Base-by-base conservation (phyloP, 768 basidiomycete species). In the Rhodotorula paludigena region DNA sequence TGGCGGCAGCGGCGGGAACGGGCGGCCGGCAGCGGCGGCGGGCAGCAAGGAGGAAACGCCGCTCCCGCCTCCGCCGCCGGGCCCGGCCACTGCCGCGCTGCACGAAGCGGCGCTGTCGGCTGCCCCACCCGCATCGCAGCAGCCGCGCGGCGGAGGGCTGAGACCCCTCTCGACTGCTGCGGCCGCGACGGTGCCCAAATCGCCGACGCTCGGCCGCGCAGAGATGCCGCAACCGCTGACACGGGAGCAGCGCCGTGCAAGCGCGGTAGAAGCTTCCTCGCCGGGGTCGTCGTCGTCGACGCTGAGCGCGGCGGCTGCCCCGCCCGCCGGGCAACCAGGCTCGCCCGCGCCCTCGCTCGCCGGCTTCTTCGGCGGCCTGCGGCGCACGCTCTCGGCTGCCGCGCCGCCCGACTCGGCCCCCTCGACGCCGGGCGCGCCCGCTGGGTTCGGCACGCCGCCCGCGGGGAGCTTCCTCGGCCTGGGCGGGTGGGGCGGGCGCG, bases 161-260 rank as follows among this genome's bases (percentile, higher is more conserved):
- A 52, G 60, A n/a, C 61, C 61, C 12, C 35, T 63, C 7, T 25
- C 25, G n/a, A 57, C 62, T 3, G 62, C 54, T 21, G 54, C 47
- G 2, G 62, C 62, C 1, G 62, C 54, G 47, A 57, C 54, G 21
- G 62, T 63, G 11, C 47, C 45, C 9, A 30, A 47, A 2, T 36
- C 44, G 28, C 44, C 54, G n/a, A 11, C 48, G 4, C 47, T 48
- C 8, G 47, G 47, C 47, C 52, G 36, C 6, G 30, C 38, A 12
- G n/a, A n/a, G n/a, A n/a, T n/a, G n/a, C n/a, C n/a, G n/a, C n/a
- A n/a, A n/a, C n/a, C n/a, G n/a, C n/a, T n/a, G n/a, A n/a, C n/a
- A n/a, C n/a, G n/a, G n/a, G n/a, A 25, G 8, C 16, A 23, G 23
- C 32, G 44, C 30, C 44, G 25, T 25, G 47, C 41, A 15, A 15